A percentile compares a stretch with the other conserved stretches of the same genome.
Evolutionary conservation across 2,329 filamentous ascomycete species (phyloP).

Genomic region (Cladorrhinum sp.): DNA sequence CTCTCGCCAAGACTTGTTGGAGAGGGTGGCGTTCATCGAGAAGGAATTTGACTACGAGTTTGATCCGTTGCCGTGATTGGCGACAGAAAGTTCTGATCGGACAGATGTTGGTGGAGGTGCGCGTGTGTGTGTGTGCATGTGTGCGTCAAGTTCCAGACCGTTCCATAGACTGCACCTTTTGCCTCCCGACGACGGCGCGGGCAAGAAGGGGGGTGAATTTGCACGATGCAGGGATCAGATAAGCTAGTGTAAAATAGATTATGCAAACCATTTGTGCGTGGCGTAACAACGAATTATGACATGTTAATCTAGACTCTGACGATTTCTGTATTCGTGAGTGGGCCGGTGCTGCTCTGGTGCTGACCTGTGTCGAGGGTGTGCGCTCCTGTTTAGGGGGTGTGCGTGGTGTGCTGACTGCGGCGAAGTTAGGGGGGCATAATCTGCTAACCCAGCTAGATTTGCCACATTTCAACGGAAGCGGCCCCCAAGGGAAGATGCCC

Average conservation of each 20-base stretch:
- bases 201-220: background rate
- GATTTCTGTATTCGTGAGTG: no score
- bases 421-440: no score
- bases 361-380: no score
- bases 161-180: background rate
- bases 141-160: background rate
- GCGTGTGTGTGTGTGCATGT: background rate
- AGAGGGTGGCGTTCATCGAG: conserved; percentile 7
- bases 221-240: background rate
- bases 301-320: no score
- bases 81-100: background rate
- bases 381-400: no score
- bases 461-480: no score
- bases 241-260: background rate
- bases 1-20: conserved; percentile 1
- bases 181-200: background rate
- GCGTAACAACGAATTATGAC: background rate
- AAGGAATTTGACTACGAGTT: conserved; percentile 8
- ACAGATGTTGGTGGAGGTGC: background rate
- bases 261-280: background rate
- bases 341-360: no score
- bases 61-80: background rate
- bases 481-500: no score
- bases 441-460: no score
- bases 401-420: no score